Base-by-base conservation (phyloP, 768 basidiomycete species). In the Trametes maxima region DNA sequence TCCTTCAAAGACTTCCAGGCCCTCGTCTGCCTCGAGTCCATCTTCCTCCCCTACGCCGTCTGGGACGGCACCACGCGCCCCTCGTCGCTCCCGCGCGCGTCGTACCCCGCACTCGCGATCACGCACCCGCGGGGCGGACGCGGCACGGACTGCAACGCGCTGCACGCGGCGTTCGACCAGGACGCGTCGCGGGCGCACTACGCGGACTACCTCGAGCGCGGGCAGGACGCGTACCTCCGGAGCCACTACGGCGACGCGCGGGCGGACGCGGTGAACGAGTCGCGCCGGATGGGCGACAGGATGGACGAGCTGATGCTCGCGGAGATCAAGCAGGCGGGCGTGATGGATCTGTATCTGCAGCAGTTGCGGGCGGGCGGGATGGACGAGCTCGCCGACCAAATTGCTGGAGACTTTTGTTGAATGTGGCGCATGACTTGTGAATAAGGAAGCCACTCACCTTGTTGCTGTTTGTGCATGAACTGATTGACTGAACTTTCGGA, bases 171-270 rank as follows among this genome's bases (percentile, higher is more conserved):
- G 28, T 37, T 59, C 42, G 43, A 52, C 42, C 42, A 51, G 40
- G 14, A 19, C 12, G 49, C 33, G 10, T 7, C 45, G 33, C 49
- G 42, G 16, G 50, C 49, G 49, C 50, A 59, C 42, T 59, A 59
- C 49, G 49, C n/a, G 21, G 57, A 59, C 42, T 33, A 35, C 47
- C 16, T 59, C 57, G 48, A 44, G 42, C 37, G 17, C 50, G 57
- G 57, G n/a, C 49, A 45, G 28, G 22, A 39, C 10, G 51, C 50
- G 44, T 47, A 53, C 51, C 12, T 59, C 14, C 43, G 44, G 45
- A 47, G 51, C 58, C 59, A 60, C 37, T 52, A 28, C 13, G 44
- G 59, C 13, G 37, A 47, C 45, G 59, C 37, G 52, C 53, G 53
- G 22, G 36, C 59, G 52, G 53, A 48, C 28, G 37, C 46, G 50